Evolutionary conservation across 257 asterid genomes (phyloP), one percentile per base, ranked within the genome.

Genomic region (Solanum ahanhuiri): DNA sequence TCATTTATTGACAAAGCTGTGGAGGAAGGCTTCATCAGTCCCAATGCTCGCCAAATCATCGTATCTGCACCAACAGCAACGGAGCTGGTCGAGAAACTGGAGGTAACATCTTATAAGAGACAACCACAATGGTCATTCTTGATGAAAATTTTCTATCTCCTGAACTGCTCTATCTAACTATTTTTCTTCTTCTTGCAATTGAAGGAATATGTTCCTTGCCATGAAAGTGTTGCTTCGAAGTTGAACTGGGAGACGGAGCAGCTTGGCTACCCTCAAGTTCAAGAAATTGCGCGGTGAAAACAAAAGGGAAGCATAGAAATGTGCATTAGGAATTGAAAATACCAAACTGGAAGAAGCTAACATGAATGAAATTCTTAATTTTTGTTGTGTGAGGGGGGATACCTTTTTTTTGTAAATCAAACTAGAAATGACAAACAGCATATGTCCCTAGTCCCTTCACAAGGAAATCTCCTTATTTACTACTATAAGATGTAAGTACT

Each of bases 1-100:
- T 92, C 97, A 4, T 96, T 96, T 91, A 93, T 96, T 12, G 98
- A 96, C 92, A 92, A 94, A 90, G 98, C 98, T 14, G 98, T 94
- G 7, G 96, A 94, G 92, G 99, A 96, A 88, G 99, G 97, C 6
- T 96, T 96, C 92, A 93, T 96, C 73, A 85, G 91, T 87, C 98
- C 98, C 2, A 94, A 57, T 51, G 99, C 99, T 85, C 98, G 98
- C 7, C 95, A 96, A 84, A 96, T 96, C 83, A 93, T 96, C 72
- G 92, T 96, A 4, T 96, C 99, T 48, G 98, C 99, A n/a, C 95
- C 98, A 25, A 92, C 98, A 22, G 91, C 98, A 35, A 91, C 81
- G 88, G 98, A 96, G 85, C 93, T 96, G 45, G 97, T 96, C 91
- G 93, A 91, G 92, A 94, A 95, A 88, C 83, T 96, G 90, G 99